A percentile compares a stretch with the other conserved stretches of the same genome.
These are phyloP conservation scores for Chrysoporthe austroafricana DNA, from an alignment of 2,329 filamentous ascomycete species.

Conservation along the genomic window DNA sequence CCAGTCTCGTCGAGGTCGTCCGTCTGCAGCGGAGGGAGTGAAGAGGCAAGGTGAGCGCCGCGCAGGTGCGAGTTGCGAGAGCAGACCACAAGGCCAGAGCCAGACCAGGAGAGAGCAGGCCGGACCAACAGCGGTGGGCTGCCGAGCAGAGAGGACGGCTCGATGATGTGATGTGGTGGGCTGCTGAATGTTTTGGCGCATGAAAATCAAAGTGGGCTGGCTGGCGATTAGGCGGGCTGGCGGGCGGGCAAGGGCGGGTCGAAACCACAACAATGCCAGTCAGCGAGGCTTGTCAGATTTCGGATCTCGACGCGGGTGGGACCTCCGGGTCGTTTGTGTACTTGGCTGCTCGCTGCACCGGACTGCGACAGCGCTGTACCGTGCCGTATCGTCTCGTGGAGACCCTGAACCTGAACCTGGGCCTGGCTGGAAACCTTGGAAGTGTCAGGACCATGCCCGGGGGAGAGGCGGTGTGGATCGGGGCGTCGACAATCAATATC, in stretches of 20 bases:
- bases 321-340: not conserved
- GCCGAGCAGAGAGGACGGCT: conserved; percentile 2
- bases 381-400: not conserved
- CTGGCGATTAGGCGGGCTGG: conserved; percentile 12
- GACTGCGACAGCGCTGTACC: too few relatives aligned
- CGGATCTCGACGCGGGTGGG: conserved; percentile 24
- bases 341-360: too few relatives aligned
- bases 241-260: conserved; percentile 3
- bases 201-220: conserved; percentile 23
- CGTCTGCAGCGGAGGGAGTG: not conserved
- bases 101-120: not conserved
- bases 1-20: not conserved
- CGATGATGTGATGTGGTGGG: conserved; percentile 26
- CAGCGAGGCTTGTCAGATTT: conserved; percentile 27
- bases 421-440: not conserved
- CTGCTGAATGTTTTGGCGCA: conserved; percentile 16
- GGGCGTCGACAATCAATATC: not conserved
- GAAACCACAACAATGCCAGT: conserved; percentile 10
- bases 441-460: conserved; percentile 1
- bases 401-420: conserved; percentile 3
- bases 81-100: not conserved
- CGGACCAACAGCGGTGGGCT: conserved; percentile 5
- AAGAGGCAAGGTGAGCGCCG: not conserved
- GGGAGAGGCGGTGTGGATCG: conserved; percentile 16
- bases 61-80: not conserved